Conservation (phyloP, 1,284 basidiomycete species). For the Ganoderma lingzhi region DNA sequence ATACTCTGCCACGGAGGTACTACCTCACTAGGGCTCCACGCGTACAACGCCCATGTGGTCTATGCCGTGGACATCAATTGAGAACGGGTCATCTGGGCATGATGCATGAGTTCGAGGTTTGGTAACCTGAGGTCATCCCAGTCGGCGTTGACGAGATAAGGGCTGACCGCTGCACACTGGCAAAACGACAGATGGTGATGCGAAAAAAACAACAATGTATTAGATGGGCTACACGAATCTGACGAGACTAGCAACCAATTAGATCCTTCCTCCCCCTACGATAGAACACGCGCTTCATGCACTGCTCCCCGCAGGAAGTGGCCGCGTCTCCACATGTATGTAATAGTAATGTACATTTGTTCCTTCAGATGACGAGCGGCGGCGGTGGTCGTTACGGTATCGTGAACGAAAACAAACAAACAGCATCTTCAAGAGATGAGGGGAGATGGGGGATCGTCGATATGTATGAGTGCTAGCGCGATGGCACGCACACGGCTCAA, state of each 20-base stretch:
- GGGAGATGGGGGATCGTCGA: not conserved
- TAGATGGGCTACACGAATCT: constrained; percentile 27
- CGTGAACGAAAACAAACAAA: constrained; percentile 20
- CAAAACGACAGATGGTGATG: constrained; percentile 1
- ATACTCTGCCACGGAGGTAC: no score
- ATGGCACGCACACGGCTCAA: not conserved
- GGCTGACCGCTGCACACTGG: no score
- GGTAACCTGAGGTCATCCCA: not conserved
- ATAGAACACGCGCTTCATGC: constrained; percentile 5
- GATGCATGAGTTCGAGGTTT: not conserved
- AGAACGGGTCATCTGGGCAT: not conserved
- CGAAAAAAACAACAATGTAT: constrained; percentile 20
- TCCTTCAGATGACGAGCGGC: constrained; percentile 8
- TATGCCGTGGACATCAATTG: not conserved
- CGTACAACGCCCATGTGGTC: not conserved
- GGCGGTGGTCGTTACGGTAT: constrained; percentile 15
- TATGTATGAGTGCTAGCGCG: not conserved
- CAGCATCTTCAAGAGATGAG: constrained; percentile 7
- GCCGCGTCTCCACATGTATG: constrained; percentile 4
- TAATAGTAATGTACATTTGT: constrained; percentile 32
- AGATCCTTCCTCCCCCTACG: constrained; percentile 23
- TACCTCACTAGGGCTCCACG: not conserved
- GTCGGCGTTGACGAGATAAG: no score
- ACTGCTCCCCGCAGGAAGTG: not conserved
- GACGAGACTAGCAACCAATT: constrained; percentile 15